phyloP scores from a whole-genome alignment of 2,329 filamentous ascomycete species.

The Aspergillus quadricinctus region DNA sequence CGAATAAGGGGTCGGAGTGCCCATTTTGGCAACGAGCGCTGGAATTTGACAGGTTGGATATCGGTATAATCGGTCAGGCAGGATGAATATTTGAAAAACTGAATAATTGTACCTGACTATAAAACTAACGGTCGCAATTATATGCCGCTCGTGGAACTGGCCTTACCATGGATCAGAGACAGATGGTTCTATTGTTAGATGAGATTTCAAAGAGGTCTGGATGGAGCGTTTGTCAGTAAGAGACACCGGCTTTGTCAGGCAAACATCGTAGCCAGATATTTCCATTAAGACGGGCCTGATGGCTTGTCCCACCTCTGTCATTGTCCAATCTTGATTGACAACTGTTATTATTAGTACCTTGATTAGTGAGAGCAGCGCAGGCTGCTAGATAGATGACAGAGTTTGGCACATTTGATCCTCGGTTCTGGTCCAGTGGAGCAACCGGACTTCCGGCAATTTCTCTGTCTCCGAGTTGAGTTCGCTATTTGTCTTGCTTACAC shows the following conservation, averaged over 20 bases:
- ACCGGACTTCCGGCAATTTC: neutral
- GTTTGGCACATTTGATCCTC: neutral
- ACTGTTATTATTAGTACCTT: neutral
- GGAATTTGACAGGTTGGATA: neutral
- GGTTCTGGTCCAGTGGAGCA: neutral
- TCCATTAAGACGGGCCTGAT: neutral
- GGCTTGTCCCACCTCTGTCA: neutral
- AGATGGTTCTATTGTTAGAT: neutral
- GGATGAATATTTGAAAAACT: neutral
- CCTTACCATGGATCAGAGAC: neutral
- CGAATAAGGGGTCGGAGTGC: slow-evolving; percentile 1
- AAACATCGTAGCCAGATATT: neutral
- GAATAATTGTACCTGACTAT: neutral
- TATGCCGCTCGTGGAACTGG: neutral
- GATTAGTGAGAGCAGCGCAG: neutral
- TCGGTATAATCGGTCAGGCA: neutral
- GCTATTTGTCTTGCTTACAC: no score
- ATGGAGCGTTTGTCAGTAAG: neutral
- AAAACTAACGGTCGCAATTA: neutral
- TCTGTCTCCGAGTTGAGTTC: neutral
- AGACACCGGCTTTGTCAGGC: neutral
- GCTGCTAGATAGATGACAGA: neutral
- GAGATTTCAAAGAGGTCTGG: neutral
- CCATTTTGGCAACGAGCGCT: neutral
- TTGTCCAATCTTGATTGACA: neutral